Percentiles rank a stretch among this genome's conserved stretches.
Conservation (phyloP, 2,329 filamentous ascomycete species). For the Aspergillus quadricinctus region DNA sequence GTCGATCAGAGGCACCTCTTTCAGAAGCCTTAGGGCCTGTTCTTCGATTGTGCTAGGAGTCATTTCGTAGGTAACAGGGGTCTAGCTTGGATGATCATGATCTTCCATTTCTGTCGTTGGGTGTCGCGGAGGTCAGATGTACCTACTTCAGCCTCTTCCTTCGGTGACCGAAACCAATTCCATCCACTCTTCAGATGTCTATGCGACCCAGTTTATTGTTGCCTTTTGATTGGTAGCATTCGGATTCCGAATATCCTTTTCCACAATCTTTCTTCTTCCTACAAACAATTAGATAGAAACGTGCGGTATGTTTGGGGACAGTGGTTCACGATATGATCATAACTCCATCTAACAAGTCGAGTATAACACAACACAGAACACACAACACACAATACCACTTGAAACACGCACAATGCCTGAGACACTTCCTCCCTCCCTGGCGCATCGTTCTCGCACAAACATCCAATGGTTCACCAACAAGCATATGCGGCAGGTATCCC, state of each 20-base stretch:
- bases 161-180: not conserved
- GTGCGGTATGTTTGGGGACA: too few species aligned
- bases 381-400: too few species aligned
- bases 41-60: not conserved
- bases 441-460: not conserved
- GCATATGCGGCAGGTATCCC: not conserved
- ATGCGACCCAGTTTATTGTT: not conserved
- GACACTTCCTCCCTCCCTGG: not conserved
- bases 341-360: too few species aligned
- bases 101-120: too few species aligned
- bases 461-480: not conserved
- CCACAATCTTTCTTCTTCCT: too few species aligned
- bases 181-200: too few species aligned
- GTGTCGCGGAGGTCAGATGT: too few species aligned
- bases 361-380: not conserved
- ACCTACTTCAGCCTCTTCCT: not conserved
- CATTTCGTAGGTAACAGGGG: too few species aligned
- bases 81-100: too few species aligned
- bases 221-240: not conserved
- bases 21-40: not conserved
- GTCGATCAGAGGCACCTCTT: not conserved
- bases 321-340: too few species aligned
- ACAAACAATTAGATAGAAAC: too few species aligned
- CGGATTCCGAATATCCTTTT: not conserved
- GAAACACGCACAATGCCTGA: not conserved